Percentiles rank a stretch among this genome's conserved stretches.
phyloP scores from a whole-genome alignment of 768 basidiomycete genomes.

The Roridomyces roridus region DNA sequence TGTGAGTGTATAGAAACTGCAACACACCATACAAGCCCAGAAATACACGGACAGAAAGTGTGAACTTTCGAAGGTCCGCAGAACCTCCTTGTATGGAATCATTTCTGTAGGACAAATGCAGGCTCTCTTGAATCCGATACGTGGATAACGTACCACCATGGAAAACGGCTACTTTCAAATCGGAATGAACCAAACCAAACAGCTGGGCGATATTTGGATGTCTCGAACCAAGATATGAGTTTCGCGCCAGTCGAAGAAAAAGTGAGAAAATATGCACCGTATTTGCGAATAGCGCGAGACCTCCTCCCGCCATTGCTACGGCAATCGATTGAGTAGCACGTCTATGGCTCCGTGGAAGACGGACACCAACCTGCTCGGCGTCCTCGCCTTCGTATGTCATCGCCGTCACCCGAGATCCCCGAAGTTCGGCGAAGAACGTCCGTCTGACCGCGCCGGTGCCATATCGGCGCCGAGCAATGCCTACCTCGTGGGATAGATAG shows the following conservation, averaged over 20 bases:
- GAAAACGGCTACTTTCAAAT: background rate
- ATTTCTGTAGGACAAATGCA: background rate
- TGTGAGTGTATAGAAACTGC: background rate
- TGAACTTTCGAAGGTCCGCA: background rate
- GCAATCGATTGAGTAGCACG: background rate
- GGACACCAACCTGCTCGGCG: background rate
- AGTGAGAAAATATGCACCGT: background rate
- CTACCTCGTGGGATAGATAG: background rate
- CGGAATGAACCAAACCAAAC: background rate
- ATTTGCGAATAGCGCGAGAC: background rate
- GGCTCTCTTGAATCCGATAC: background rate
- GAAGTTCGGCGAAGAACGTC: background rate
- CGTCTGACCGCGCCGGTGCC: background rate
- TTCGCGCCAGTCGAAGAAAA: background rate
- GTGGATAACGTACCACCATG: background rate
- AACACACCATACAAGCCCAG: background rate
- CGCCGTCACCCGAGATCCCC: background rate
- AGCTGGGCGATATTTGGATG: constrained; percentile 7
- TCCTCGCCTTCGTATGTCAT: background rate
- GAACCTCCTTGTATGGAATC: background rate
- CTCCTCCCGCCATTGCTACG: background rate
- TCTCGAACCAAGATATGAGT: background rate
- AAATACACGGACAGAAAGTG: background rate
- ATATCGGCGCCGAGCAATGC: background rate
- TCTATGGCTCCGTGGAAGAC: background rate